Base-by-base conservation (phyloP, 129 eudicot species). In the Logfia minima region DNA sequence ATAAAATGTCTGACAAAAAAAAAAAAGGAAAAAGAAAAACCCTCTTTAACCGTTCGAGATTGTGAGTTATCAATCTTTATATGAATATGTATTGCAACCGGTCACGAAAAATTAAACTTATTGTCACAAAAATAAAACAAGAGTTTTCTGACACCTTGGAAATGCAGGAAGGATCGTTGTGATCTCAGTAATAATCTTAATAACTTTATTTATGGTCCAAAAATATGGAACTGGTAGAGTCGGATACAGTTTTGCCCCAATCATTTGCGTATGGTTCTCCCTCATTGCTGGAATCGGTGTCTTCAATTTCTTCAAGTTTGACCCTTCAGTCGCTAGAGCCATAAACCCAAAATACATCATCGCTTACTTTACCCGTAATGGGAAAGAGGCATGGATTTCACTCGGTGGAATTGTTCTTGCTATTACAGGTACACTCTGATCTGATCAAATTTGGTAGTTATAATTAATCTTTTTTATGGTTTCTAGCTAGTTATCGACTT, bases 171-270 rank as follows among this genome's bases (percentile, higher is more conserved):
- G 71, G 63, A 82, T 93, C 5, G 89, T 88, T 11, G 77, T 92
- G 89, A 23, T 82, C 66, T 88, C 98, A 32, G 86, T 88, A 9
- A 89, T 59, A 16, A 90, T 93, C 74, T 63, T 90, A 65, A 28
- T 93, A 39, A 16, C 23, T 23, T 77, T 93, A 17, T 93, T 90
- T 84, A 73, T 80, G 81, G 81, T 81, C 19, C 98, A 93, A 79
- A 82, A 96, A 56, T 88, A 82, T 32, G 98, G 98, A 32, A 93
- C 97, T 1, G 95, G 88, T 70, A 90, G 85, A 88, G 97, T 93
- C 35, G 97, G 98, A 67, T 90, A 86, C 72, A 74, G 77, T 13
- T 93, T 93, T 72, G 96, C 98, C 16, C 98, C 97, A 3, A 83
- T 93, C 45, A 77, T 90, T 13, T 78, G 84, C 8, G 71, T 90